A percentile compares a stretch with the other conserved stretches of the same genome.
phyloP scores from a whole-genome alignment of 495 filamentous ascomycete species.

The Penicillium alfredii region DNA sequence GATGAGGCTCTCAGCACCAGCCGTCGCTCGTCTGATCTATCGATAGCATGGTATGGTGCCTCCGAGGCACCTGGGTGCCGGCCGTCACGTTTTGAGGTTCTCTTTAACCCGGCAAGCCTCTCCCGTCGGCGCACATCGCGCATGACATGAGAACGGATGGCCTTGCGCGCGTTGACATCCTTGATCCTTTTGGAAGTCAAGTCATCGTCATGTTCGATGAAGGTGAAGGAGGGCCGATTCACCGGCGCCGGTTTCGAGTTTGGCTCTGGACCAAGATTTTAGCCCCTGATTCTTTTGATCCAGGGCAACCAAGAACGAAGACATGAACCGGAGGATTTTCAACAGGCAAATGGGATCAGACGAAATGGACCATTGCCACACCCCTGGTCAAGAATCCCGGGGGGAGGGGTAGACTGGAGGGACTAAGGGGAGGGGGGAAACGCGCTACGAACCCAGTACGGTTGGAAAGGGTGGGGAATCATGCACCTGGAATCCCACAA shows the following conservation, averaged over 20 bases:
- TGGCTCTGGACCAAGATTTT: conserved; percentile 11
- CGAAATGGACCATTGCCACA: too few relatives aligned
- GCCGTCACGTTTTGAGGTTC: conserved; percentile 25
- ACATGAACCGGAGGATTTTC: background rate
- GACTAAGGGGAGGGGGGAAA: too few relatives aligned
- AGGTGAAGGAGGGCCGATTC: conserved; percentile 31
- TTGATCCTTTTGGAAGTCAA: conserved; percentile 34
- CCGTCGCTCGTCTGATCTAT: conserved; percentile 7
- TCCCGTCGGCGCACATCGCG: conserved; percentile 36
- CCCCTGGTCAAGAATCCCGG: too few relatives aligned
- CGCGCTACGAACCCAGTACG: too few relatives aligned
- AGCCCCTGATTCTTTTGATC: conserved; percentile 3
- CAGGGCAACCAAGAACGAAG: background rate
- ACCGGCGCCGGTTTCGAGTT: conserved; percentile 12
- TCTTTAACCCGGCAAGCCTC: conserved; percentile 29
- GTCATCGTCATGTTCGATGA: conserved; percentile 36
- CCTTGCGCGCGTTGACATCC: conserved; percentile 33
- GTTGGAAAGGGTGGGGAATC: too few relatives aligned
- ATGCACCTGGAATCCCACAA: too few relatives aligned
- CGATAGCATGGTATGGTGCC: background rate
- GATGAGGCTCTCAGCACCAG: conserved; percentile 15
- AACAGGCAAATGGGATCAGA: conserved; percentile 1
- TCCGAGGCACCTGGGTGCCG: conserved; percentile 6
- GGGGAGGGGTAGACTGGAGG: too few relatives aligned
- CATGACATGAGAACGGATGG: conserved; percentile 37